Base-by-base conservation (phyloP, 1,139 yeast species). In the Sugiyamaella novakii region DNA sequence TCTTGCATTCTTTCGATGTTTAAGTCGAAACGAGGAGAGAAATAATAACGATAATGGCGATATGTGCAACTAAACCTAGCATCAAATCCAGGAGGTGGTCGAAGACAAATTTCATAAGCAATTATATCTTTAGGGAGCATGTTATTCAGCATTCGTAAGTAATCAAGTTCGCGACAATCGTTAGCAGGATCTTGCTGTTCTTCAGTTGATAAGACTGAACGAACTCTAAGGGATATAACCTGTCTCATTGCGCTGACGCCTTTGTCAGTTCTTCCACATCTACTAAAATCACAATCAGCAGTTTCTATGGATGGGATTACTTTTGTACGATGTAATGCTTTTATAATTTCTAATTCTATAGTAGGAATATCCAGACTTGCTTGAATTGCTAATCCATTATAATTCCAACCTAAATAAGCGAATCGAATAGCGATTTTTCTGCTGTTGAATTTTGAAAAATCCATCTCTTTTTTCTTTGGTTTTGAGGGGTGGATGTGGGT, bases 211-310 rank as follows among this genome's bases (percentile, higher is more conserved):
- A 92, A 67, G 25, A 75, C 72, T 0, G 97, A 87, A 55, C 99
- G 74, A 19, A 92, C 84, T 18, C 75, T 71, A 35, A 92, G 71
- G 0, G 96, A 83, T 10, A 92, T 84, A 5, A 92, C 98, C 67
- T 92, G 99, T 59, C 88, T 87, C 84, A 92, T 80, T 0, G 99
- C 98, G 70, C 96, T 87, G 5, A 92, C 99, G 11, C 98, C 98
- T 59, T 82, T 84, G 62, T 92, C 99, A 0, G 99, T 92, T 60
- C 99, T 75, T 0, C 99, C 99, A 69, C 98, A 94, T 54, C 98
- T 73, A 57, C 95, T 85, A 66, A 91, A 91, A 12, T 77, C 72
- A 49, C 85, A 80, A 46, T 77, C 79, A 1, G 77, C 80, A 1
- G 70, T 68, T 0, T 89, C 89, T 25, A 77, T 67, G 0, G 80